Base-by-base conservation (phyloP, 345 rosid genomes). In the Populus tremula region DNA sequence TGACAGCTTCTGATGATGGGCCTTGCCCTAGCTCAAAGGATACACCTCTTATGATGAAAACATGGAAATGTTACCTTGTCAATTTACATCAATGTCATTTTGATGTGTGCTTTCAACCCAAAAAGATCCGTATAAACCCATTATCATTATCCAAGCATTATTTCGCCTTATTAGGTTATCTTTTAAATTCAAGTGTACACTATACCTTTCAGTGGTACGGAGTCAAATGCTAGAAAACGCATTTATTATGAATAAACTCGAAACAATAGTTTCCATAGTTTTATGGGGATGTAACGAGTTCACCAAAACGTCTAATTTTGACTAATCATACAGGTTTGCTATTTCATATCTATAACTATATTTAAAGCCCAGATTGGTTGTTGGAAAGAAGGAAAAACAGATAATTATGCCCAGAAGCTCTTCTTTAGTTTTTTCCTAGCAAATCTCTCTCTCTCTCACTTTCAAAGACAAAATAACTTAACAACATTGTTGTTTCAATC, bases 11-110 rank as follows among this genome's bases (percentile, higher is more conserved):
- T 11, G 63, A 56, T 23, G 12, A 9, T 11, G 25, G 63, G 11
- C 11, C 13, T 56, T 56, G 29, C 27, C 29, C 63, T 56, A 7
- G 71, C 45, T 41, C 45, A 41, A 39, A 39, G 43, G 43, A 39
- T 39, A 39, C 43, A 39, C 35, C 33, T 14, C 21, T 66, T 66
- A 43, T 29, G 12, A 66, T n/a, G 69, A 66, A 66, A 66, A 66
- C 33, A 66, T 66, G 35, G 69, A 66, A 66, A 66, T 66, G 17
- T 66, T 66, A 66, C 20, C 35, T 66, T 66, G 69, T 33, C 41
- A 66, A 66, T 66, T 27, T 66, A 2, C 33, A 8, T 66, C 69
- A 66, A 66, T 66, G 35, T 66, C 71, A 68, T 38, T 68, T 68
- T 68, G 35, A 68, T 68, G 47, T 68, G 49, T 35, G 50, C 45